These are phyloP conservation scores for Recurvomyces mirabilis DNA, from an alignment of 495 filamentous ascomycete species.

Conservation along the genomic window DNA sequence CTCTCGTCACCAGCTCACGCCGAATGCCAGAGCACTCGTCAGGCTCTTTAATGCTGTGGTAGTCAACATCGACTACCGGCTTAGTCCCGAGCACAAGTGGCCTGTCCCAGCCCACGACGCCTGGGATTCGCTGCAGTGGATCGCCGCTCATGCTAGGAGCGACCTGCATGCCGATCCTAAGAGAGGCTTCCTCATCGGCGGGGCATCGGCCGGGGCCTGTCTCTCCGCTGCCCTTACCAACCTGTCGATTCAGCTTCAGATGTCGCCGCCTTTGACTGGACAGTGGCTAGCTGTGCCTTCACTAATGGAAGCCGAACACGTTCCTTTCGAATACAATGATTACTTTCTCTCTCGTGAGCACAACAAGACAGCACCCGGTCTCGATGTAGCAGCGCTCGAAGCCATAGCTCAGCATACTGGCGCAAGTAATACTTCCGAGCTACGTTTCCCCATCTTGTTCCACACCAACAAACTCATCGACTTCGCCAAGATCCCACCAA, in stretches of 20 bases:
- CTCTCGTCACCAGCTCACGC: slow-evolving; percentile 27
- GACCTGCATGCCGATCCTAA: slow-evolving; percentile 19
- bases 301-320: slow-evolving; percentile 8
- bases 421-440: slow-evolving; percentile 8
- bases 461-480: slow-evolving; percentile 5
- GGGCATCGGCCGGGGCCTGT: slow-evolving; percentile 22
- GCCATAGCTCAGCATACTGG: slow-evolving; percentile 3
- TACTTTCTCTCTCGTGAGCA: slow-evolving; percentile 15
- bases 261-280: slow-evolving; percentile 21
- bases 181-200: slow-evolving; percentile 22
- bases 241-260: slow-evolving; percentile 10
- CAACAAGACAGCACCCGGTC: slow-evolving; percentile 9
- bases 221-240: slow-evolving; percentile 9
- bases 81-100: slow-evolving; percentile 68
- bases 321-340: slow-evolving; percentile 20
- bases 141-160: slow-evolving; percentile 14
- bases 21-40: slow-evolving; percentile 24
- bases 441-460: slow-evolving; percentile 10
- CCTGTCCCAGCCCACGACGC: slow-evolving; percentile 65
- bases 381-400: slow-evolving; percentile 4
- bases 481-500: slow-evolving; percentile 2
- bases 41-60: slow-evolving; percentile 50
- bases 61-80: slow-evolving; percentile 61
- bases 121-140: slow-evolving; percentile 16
- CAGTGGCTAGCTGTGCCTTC: slow-evolving; percentile 14